Evolutionary conservation across 345 rosid genomes (phyloP), one percentile per base, ranked within the genome.

Genomic region (Adansonia digitata): DNA sequence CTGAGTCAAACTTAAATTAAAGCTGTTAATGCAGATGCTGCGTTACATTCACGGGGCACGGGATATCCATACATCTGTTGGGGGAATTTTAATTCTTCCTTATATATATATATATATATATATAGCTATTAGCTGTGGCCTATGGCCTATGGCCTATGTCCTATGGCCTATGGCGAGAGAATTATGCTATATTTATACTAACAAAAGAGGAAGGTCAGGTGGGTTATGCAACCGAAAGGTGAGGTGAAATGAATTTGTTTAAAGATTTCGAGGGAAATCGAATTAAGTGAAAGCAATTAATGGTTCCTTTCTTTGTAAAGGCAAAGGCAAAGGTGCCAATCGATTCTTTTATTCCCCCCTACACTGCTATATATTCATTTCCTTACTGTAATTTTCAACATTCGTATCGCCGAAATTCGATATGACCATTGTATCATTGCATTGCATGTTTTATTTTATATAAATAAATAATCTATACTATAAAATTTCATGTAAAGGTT

Each of bases 351-450:
- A 67, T 79, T 80, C 86, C 22, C 27, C 52, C 71, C 66, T 53
- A 15, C 71, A 26, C 35, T 45, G 9, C 59, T 31, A 49, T 48
- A 63, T 53, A 29, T 45, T 69, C 34, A 49, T 75, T 56, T 67
- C 39, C 24, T 24, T 66, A 22, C 17, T 37, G 26, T 78, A 70
- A 63, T 72, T 82, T 82, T 87, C 88, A 81, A 87, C 77, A 86
- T 87, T 89, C 89, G 83, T 43, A 75, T 80, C 89, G 45, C 84
- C 79, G 74, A 81, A 74, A 85, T 83, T 84, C 75, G 83, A 86
- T 84, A 79, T 79, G 81, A 82, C 78, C 39, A 62, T 72, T 81
- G 15, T 52, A 65, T 57, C 77, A 77, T 62, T 68, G 71, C 70
- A 72, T 49, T 60, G n/a, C n/a, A n/a, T n/a, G n/a, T 42, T 15